Evolutionary conservation across 306 rosid genomes (phyloP).

Genomic region (Vigna trinervia): DNA sequence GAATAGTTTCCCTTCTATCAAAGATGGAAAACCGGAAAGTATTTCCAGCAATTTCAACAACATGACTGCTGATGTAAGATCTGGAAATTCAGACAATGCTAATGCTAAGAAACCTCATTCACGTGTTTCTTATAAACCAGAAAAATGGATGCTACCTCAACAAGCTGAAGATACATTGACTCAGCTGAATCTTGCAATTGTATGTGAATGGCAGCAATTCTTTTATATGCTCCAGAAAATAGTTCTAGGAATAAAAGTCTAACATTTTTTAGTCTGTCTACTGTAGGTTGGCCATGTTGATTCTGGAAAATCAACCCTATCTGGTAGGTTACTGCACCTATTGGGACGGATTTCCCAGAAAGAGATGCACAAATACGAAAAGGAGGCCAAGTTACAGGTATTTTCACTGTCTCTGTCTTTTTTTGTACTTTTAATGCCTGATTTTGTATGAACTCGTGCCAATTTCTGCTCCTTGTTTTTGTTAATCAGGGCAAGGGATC

Average conservation of each 20-base stretch:
- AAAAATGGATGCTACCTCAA: constrained; percentile 94
- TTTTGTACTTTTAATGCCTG: constrained; percentile 37
- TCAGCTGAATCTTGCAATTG: constrained; percentile 95
- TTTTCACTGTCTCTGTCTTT: constrained; percentile 28
- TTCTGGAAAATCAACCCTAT: constrained; percentile 98
- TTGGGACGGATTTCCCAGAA: constrained; percentile 84
- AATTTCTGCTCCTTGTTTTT: constrained; percentile 12
- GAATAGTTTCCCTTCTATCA: constrained; percentile 53
- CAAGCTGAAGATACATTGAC: constrained; percentile 72
- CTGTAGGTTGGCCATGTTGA: constrained; percentile 98
- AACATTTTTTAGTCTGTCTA: constrained; percentile 45
- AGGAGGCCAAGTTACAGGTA: constrained; percentile 90
- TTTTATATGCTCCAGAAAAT: constrained; percentile 35
- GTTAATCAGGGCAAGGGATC: constrained; percentile 92
- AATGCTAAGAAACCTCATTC: constrained; percentile 50
- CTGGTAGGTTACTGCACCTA: constrained; percentile 89
- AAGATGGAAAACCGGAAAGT: constrained; percentile 56
- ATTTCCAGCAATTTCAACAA: constrained; percentile 56
- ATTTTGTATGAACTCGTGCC: constrained; percentile 28
- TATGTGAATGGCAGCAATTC: constrained; percentile 49
- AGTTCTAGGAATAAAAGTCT: constrained; percentile 30
- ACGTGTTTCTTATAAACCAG: constrained; percentile 65
- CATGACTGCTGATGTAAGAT: constrained; percentile 55
- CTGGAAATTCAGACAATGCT: constrained; percentile 58
- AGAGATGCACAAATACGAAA: constrained; percentile 97